phyloP scores from a whole-genome alignment of 2,329 filamentous ascomycete genomes.

The Clonostachys rosea region DNA sequence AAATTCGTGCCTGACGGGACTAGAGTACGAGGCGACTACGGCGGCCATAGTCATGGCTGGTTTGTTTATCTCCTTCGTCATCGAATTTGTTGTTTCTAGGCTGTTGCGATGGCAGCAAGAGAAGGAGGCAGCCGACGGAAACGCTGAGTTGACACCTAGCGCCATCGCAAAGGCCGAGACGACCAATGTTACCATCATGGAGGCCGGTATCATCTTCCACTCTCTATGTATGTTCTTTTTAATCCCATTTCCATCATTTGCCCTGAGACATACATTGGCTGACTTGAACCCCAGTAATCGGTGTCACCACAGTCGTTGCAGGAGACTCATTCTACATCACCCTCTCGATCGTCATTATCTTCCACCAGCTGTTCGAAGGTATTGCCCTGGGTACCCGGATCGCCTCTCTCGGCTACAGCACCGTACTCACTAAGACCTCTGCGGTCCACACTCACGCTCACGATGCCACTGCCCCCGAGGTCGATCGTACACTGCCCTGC shows the following conservation, averaged over 20 bases:
- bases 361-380: slow-evolving; percentile 77
- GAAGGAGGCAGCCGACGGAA: slow-evolving; percentile 13
- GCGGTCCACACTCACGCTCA: slow-evolving; percentile 12
- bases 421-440: no score
- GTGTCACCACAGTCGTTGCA: slow-evolving; percentile 56
- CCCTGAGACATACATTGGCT: neutral
- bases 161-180: slow-evolving; percentile 35
- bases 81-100: slow-evolving; percentile 64
- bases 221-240: slow-evolving; percentile 49
- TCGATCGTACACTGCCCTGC: slow-evolving; percentile 7
- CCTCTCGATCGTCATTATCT: slow-evolving; percentile 65
- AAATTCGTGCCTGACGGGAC: slow-evolving; percentile 61
- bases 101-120: slow-evolving; percentile 36
- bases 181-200: slow-evolving; percentile 63
- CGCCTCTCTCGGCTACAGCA: slow-evolving; percentile 42
- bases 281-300: slow-evolving; percentile 42
- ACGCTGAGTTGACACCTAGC: slow-evolving; percentile 12
- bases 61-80: slow-evolving; percentile 65
- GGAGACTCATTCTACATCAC: slow-evolving; percentile 51
- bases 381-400: slow-evolving; percentile 70
- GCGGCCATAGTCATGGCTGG: slow-evolving; percentile 71
- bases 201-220: slow-evolving; percentile 72
- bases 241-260: neutral
- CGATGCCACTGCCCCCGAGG: slow-evolving; percentile 11
- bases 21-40: slow-evolving; percentile 65